Evolutionary conservation across 805 yeast species (phyloP), one percentile per base, ranked within the genome.

Genomic region (Saturnispora serradocipensis): DNA sequence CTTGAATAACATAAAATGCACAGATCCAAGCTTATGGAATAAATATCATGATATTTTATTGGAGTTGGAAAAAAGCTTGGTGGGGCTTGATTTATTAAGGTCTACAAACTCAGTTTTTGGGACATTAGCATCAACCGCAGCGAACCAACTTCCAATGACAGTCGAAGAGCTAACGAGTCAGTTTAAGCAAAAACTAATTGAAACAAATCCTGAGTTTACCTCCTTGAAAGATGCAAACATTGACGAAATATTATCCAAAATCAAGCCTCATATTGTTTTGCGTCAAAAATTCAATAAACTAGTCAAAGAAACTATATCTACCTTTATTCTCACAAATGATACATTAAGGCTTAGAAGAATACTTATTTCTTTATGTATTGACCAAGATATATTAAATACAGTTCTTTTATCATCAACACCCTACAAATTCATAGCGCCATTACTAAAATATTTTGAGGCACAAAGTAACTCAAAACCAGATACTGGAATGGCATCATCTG

Each of bases 151-250:
- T 5, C 27, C 51, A 30, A 34, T 40, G 28, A 45, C 53, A 4
- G 3, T 27, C 1, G 60, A 60, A 13, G 58, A 56, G 8, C 42
- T 61, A 13, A 54, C 43, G 6, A 48, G 44, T 24, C 48, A 35
- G n/a, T 66, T 58, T 39, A 55, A 53, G 5, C 43, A 56, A 15
- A 64, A 60, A 18, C 60, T 66, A 45, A 54, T 60, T 32, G 74
- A 71, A 36, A 68, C 71, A 8, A 70, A 75, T 49, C 74, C 76
- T 16, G 83, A 78, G 52, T 73, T 75, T 55, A 70, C 70, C 2
- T 64, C 78, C 0, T 64, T 73, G 28, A 76, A 82, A 45, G 81
- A 77, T 53, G 78, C 87, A 8, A 71, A 77, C 47, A 61, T 85
- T 63, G 51, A 72, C 54, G 71, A 75, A 58, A 66, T 84, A 67